Base-by-base conservation (phyloP, 371 early-diverging fungal species). In the Actinomucor elegans region DNA sequence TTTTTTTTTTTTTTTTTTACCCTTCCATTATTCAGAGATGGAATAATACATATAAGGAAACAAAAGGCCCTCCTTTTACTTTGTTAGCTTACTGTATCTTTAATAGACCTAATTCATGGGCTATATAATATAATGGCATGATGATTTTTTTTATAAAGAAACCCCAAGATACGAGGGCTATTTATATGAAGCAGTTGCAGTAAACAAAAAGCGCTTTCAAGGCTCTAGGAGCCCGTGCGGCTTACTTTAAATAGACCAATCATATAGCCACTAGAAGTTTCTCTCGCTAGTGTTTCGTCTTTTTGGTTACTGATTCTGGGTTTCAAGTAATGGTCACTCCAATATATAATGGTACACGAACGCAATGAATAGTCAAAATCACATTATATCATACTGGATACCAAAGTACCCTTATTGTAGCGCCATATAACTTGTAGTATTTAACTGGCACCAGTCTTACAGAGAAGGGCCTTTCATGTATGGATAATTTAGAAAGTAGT, bases 231-330 rank as follows among this genome's bases (percentile, higher is more conserved):
- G 42, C 42, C 42, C 42, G 42, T 42, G 42, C 42, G 42, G 42
- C 21, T 42, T 42, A 7, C 42, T 42, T 42, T 24, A 42, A n/a
- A 42, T 42, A 42, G 42, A 26, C 21, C 42, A 26, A 42, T 42
- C 42, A 42, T 23, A 26, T 42, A 26, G 24, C n/a, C n/a, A 24
- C 4, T 26, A n/a, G n/a, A 42, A 14, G 26, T 15, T 26, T 12
- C 41, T 14, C 23, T 23, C 14, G 18, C 41, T 37, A 6, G 5
- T 41, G 4, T 21, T 10, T 11, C 20, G 23, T 1, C 24, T 41
- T 23, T 14, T 41, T 23, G 20, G 14, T 21, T 23, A 10, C 3
- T 23, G 14, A 43, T 15, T 26, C 27, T 20, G 27, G 15, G 27
- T 43, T 43, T 6, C n/a, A 43, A 43, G 24, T 43, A 26, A 15